phyloP scores from a whole-genome alignment of 495 filamentous ascomycete genomes.

The Penicillium bialowiezense region DNA sequence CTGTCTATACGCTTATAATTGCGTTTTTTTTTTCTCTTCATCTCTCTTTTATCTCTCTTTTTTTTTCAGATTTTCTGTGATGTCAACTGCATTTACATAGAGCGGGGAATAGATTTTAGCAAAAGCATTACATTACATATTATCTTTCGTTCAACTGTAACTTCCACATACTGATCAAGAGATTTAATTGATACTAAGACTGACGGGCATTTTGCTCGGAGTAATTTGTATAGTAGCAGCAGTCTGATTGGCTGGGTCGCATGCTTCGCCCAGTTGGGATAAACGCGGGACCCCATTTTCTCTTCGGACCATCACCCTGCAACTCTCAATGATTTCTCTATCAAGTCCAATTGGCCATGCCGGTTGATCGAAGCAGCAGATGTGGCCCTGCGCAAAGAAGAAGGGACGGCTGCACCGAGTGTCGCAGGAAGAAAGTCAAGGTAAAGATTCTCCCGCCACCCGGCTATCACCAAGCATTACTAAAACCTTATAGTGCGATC shows the following conservation, averaged over 20 bases:
- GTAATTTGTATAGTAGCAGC: too few species aligned
- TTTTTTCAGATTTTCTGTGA: neutral
- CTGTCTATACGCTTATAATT: too few species aligned
- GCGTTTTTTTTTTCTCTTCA: too few species aligned
- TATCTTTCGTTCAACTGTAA: too few species aligned
- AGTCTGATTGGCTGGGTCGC: neutral
- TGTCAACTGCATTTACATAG: constrained; percentile 28
- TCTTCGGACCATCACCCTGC: neutral
- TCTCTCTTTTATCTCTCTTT: neutral
- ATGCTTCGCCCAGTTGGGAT: neutral
- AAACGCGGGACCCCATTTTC: neutral
- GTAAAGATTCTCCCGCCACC: constrained; percentile 3
- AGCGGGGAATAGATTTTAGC: too few species aligned
- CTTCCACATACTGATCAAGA: too few species aligned
- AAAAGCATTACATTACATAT: too few species aligned
- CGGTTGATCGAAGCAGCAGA: neutral
- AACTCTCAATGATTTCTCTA: neutral
- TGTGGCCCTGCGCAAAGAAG: constrained; percentile 10
- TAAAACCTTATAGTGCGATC: constrained; percentile 21
- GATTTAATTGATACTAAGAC: too few species aligned
- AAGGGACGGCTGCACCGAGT: constrained; percentile 34
- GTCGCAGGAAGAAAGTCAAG: constrained; percentile 34
- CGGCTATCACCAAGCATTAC: neutral
- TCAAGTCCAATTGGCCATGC: neutral
- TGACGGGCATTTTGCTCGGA: too few species aligned